phyloP scores from a whole-genome alignment of 2,329 filamentous ascomycete genomes.

The Xylariomycetidae sp. region DNA sequence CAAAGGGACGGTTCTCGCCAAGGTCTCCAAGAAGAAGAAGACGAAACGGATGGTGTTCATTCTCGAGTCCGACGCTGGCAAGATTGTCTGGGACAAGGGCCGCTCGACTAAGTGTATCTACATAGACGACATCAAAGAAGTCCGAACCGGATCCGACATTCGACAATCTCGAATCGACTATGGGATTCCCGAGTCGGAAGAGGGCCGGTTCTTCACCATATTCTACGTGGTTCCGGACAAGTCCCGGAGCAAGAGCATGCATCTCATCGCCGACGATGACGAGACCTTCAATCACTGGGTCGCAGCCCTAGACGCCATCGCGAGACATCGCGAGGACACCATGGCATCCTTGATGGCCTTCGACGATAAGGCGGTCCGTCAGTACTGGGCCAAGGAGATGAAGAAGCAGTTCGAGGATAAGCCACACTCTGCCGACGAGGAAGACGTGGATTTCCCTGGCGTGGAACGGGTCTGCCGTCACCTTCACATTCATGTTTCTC shows the following conservation, averaged over 20 bases:
- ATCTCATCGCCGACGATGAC: conserved; percentile 75
- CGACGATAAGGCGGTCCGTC: conserved; percentile 73
- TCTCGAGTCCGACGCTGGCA: conserved; percentile 77
- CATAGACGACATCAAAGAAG: conserved; percentile 91
- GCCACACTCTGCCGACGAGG: conserved; percentile 50
- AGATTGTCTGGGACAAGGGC: conserved; percentile 80
- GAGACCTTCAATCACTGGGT: conserved; percentile 76
- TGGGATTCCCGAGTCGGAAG: conserved; percentile 60
- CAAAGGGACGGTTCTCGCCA: conserved; percentile 71
- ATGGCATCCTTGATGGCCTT: conserved; percentile 88
- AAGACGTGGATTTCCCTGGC: conserved; percentile 70
- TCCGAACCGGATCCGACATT: conserved; percentile 77
- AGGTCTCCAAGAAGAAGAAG: conserved; percentile 79
- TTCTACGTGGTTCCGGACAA: conserved; percentile 77
- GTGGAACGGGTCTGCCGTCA: conserved; percentile 82
- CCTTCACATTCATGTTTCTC: conserved; percentile 86
- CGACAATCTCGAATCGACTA: conserved; percentile 87
- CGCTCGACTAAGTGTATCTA: conserved; percentile 81
- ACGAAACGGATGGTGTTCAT: conserved; percentile 65
- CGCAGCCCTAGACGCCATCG: conserved; percentile 75
- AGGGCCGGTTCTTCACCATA: conserved; percentile 81
- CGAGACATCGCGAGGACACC: conserved; percentile 79
- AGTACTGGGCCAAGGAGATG: conserved; percentile 87
- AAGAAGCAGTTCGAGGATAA: conserved; percentile 56
- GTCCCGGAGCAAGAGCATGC: conserved; percentile 79